Conservation (phyloP, 768 basidiomycete species). For the Boletus fagicola region DNA sequence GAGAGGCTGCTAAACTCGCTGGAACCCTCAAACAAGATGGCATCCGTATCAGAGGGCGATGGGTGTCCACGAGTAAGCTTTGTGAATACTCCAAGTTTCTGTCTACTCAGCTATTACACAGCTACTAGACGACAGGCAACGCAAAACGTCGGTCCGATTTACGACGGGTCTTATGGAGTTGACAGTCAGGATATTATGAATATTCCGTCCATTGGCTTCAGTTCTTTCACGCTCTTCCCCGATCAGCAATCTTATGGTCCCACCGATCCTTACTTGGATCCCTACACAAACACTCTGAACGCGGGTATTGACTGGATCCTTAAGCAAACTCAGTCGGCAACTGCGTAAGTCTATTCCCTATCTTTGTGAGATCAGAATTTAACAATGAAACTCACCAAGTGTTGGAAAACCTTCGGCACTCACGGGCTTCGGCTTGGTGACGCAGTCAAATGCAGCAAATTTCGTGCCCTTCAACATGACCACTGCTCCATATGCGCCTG, state of each 20-base stretch:
- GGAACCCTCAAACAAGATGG: slow-evolving; percentile 38
- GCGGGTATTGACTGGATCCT: slow-evolving; percentile 56
- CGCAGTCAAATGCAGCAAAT: slow-evolving; percentile 46
- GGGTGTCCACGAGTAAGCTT: slow-evolving; percentile 51
- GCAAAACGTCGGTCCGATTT: slow-evolving; percentile 45
- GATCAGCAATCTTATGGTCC: slow-evolving; percentile 59
- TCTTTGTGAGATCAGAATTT: background rate
- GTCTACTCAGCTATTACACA: slow-evolving; percentile 20
- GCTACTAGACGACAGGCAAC: slow-evolving; percentile 49
- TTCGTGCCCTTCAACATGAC: slow-evolving; percentile 66
- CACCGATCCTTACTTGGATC: slow-evolving; percentile 46
- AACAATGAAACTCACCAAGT: slow-evolving; percentile 30
- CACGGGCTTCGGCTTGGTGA: slow-evolving; percentile 62
- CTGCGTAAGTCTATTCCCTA: slow-evolving; percentile 38
- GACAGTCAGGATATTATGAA: slow-evolving; percentile 63
- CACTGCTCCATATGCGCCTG: slow-evolving; percentile 40
- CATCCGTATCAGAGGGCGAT: slow-evolving; percentile 56
- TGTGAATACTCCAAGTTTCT: background rate
- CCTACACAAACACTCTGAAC: slow-evolving; percentile 53
- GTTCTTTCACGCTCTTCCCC: slow-evolving; percentile 65
- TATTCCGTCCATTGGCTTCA: slow-evolving; percentile 56
- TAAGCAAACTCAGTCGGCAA: slow-evolving; percentile 43
- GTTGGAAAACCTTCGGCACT: slow-evolving; percentile 54
- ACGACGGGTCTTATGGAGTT: slow-evolving; percentile 63
- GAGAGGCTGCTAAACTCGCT: slow-evolving; percentile 35